A percentile compares a stretch with the other conserved stretches of the same genome.
These are phyloP conservation scores for Aspergillus kassunensis DNA, from an alignment of 495 filamentous ascomycete genomes.

Conservation along the genomic window DNA sequence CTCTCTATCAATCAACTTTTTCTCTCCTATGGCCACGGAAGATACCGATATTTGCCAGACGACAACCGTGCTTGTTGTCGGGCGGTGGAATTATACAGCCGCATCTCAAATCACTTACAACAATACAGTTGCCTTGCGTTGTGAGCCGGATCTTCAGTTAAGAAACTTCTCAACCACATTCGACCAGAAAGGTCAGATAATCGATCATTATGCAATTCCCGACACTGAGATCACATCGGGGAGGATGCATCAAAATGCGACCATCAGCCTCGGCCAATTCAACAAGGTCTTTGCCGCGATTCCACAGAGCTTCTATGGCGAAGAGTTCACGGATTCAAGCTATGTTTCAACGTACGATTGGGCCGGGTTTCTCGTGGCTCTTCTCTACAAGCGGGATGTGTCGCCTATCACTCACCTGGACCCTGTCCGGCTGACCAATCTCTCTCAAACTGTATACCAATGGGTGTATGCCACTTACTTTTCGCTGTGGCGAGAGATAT, in stretches of 20 bases:
- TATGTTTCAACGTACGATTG: conserved; percentile 39
- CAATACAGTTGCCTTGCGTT: conserved; percentile 39
- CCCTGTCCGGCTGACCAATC: conserved; percentile 19
- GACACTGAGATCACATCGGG: conserved; percentile 25
- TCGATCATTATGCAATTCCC: conserved; percentile 13
- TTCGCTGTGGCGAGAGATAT: conserved; percentile 36
- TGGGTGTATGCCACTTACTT: conserved; percentile 44
- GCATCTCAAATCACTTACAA: conserved; percentile 21
- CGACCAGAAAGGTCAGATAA: conserved; percentile 34
- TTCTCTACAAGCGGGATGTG: conserved; percentile 31
- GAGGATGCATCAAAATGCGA: conserved; percentile 37
- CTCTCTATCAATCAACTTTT: conserved; percentile 36
- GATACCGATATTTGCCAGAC: conserved; percentile 31
- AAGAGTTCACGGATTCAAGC: conserved; percentile 24
- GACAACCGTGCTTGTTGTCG: conserved; percentile 35
- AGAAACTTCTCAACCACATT: conserved; percentile 30
- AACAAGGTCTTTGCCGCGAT: conserved; percentile 41
- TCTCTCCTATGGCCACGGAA: conserved; percentile 25
- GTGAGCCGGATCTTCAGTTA: conserved; percentile 28
- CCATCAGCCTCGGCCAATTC: conserved; percentile 37
- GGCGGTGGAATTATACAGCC: conserved; percentile 37
- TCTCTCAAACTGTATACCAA: conserved; percentile 36
- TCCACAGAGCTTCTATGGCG: conserved; percentile 34
- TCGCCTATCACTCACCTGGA: conserved; percentile 26
- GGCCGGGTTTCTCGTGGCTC: conserved; percentile 39